Percentiles rank a stretch among this genome's conserved stretches.
Conservation (phyloP, 2,329 filamentous ascomycete species). For the Alternaria gansuensis region DNA sequence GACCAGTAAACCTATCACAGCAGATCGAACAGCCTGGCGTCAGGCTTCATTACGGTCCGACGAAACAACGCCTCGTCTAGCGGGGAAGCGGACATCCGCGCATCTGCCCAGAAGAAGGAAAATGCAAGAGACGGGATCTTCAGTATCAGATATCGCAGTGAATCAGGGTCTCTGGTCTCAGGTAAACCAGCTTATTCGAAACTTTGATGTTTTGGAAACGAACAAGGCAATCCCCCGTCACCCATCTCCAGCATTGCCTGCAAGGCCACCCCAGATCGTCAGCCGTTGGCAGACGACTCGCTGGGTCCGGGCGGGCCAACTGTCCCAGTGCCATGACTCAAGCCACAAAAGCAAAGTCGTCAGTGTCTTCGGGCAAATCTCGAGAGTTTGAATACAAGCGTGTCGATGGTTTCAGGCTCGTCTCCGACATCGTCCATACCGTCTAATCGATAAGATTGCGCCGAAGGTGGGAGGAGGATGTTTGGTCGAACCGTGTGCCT, state of each 20-base stretch:
- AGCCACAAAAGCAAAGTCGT: neutral
- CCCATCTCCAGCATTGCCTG: conserved; percentile 29
- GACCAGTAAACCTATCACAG: neutral
- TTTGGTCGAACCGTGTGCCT: neutral
- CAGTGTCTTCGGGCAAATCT: conserved; percentile 1
- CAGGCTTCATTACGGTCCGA: conserved; percentile 5
- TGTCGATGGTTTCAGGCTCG: neutral
- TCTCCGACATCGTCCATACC: neutral
- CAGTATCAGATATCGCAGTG: conserved; percentile 1
- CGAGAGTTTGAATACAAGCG: neutral
- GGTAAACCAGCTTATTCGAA: neutral
- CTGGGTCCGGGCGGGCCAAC: conserved; percentile 4
- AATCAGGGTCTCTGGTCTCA: conserved; percentile 1
- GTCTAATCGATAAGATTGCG: conserved; percentile 5
- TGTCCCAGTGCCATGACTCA: neutral
- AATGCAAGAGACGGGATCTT: conserved; percentile 2
- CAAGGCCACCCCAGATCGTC: conserved; percentile 11
- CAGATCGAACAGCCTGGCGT: conserved; percentile 3
- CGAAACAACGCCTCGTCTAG: conserved; percentile 1
- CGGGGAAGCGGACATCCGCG: conserved; percentile 2
- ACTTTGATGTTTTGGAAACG: neutral
- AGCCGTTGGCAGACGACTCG: conserved; percentile 3
- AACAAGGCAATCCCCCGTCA: conserved; percentile 31
- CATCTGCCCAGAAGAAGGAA: conserved; percentile 1
- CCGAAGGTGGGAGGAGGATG: conserved; percentile 1